Conservation (phyloP, 2,329 filamentous ascomycete genomes). For the Cordyceps cateniannulata region DNA sequence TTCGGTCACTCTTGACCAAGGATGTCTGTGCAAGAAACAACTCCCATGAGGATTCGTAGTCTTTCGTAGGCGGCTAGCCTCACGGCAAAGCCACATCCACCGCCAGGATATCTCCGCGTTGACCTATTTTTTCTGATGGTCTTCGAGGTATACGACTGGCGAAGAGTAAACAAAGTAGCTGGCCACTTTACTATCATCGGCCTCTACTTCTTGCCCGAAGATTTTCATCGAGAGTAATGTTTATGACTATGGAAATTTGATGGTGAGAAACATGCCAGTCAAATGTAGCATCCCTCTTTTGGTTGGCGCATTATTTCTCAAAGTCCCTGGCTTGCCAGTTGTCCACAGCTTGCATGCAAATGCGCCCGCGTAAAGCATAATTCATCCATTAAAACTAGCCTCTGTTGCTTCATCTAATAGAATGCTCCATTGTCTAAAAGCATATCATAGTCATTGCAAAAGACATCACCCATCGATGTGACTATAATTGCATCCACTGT, state of each 20-base stretch:
- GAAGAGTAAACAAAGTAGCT: slow-evolving; percentile 60
- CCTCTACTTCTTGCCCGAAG: slow-evolving; percentile 68
- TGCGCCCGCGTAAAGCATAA: not conserved
- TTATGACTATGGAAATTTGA: slow-evolving; percentile 74
- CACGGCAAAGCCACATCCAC: slow-evolving; percentile 18
- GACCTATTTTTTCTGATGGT: slow-evolving; percentile 60
- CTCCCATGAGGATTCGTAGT: not conserved
- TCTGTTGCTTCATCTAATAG: slow-evolving; percentile 6
- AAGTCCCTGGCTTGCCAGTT: not conserved
- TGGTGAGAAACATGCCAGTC: slow-evolving; percentile 63
- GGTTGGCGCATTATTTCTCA: not conserved
- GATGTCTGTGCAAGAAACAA: not conserved
- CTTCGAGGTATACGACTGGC: slow-evolving; percentile 92
- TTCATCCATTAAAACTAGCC: slow-evolving; percentile 11
- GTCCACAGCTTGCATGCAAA: not conserved
- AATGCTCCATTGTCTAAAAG: not conserved
- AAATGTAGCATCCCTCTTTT: not conserved
- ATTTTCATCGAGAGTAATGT: slow-evolving; percentile 59
- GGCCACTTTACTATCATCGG: slow-evolving; percentile 39
- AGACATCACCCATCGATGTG: not conserved
- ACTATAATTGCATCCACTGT: not conserved
- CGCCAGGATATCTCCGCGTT: slow-evolving; percentile 88
- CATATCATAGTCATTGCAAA: slow-evolving; percentile 3
- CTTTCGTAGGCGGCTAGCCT: not conserved
- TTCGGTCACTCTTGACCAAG: slow-evolving; percentile 11